These are phyloP conservation scores for Salix viminalis DNA, from an alignment of 345 rosid species.

Conservation along the genomic window DNA sequence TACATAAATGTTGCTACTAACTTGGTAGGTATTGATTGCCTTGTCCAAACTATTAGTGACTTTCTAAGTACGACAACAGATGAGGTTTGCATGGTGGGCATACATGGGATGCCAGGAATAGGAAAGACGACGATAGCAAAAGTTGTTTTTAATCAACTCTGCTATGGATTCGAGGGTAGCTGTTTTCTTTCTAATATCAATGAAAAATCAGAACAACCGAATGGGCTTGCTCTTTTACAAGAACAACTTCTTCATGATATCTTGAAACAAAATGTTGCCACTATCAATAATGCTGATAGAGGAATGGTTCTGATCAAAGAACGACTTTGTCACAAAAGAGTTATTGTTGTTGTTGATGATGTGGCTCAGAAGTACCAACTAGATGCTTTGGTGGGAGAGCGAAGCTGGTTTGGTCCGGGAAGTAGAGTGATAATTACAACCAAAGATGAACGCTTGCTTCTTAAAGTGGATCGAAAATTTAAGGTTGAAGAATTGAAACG, in stretches of 20 bases:
- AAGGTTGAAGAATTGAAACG: not conserved
- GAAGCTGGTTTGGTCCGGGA: not conserved
- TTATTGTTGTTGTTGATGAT: constrained; percentile 17
- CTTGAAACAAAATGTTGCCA: not conserved
- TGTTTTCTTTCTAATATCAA: not conserved
- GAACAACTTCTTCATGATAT: not conserved
- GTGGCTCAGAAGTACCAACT: not conserved
- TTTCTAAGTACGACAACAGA: not conserved
- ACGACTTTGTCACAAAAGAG: not conserved
- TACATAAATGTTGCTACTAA: not conserved
- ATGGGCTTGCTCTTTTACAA: not conserved
- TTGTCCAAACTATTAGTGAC: not conserved
- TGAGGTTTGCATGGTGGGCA: not conserved
- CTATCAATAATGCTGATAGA: not conserved
- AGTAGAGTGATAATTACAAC: constrained; percentile 12
- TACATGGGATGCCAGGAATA: not conserved
- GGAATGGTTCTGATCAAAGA: not conserved
- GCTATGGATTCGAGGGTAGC: not conserved
- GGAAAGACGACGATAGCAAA: not conserved
- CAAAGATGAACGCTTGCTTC: not conserved
- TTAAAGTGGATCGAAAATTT: not conserved
- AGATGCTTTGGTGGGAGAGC: constrained; percentile 3
- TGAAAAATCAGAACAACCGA: not conserved
- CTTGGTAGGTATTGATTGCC: not conserved
- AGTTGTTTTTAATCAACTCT: not conserved